Evolutionary conservation across 1,139 yeast species (phyloP).

Genomic region (Candida albicans): DNA sequence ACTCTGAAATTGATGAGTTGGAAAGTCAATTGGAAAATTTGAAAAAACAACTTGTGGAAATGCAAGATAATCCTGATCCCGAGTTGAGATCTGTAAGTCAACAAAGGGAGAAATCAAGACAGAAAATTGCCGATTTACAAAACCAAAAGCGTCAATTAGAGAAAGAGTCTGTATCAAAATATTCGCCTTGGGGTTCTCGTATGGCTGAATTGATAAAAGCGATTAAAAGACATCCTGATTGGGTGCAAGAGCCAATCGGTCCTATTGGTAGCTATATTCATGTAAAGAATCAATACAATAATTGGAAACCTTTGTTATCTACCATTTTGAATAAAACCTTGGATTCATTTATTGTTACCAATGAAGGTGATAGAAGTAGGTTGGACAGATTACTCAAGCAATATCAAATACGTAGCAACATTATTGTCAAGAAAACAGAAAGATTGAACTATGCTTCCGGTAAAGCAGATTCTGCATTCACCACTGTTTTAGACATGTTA

Average conservation of each 20-base stretch:
- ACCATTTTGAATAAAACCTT: slow-evolving; percentile 45
- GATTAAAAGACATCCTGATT: slow-evolving; percentile 38
- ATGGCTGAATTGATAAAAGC: slow-evolving; percentile 43
- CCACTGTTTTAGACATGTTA: slow-evolving; percentile 61
- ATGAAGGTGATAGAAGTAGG: slow-evolving; percentile 56
- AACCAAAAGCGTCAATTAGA: slow-evolving; percentile 9
- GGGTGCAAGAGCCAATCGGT: slow-evolving; percentile 65
- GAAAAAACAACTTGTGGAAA: slow-evolving; percentile 5
- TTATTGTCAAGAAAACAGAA: slow-evolving; percentile 59
- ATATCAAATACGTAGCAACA: slow-evolving; percentile 26
- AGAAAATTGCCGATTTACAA: slow-evolving; percentile 7
- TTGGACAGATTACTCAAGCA: slow-evolving; percentile 46
- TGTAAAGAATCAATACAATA: slow-evolving; percentile 52
- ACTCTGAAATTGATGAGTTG: slow-evolving; percentile 13
- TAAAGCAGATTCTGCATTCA: slow-evolving; percentile 24
- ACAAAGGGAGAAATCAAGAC: slow-evolving; percentile 2
- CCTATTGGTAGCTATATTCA: slow-evolving; percentile 72
- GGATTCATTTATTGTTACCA: slow-evolving; percentile 67
- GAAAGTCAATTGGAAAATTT: slow-evolving; percentile 10
- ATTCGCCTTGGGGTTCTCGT: slow-evolving; percentile 47
- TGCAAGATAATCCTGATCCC: slow-evolving; percentile 6
- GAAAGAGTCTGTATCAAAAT: slow-evolving; percentile 26
- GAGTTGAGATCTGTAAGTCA: slow-evolving; percentile 6
- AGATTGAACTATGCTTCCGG: slow-evolving; percentile 50
- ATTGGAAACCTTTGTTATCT: slow-evolving; percentile 68